Base-by-base conservation (phyloP, 192 early-diverging fungal genomes). In the Coemansia sp. region DNA sequence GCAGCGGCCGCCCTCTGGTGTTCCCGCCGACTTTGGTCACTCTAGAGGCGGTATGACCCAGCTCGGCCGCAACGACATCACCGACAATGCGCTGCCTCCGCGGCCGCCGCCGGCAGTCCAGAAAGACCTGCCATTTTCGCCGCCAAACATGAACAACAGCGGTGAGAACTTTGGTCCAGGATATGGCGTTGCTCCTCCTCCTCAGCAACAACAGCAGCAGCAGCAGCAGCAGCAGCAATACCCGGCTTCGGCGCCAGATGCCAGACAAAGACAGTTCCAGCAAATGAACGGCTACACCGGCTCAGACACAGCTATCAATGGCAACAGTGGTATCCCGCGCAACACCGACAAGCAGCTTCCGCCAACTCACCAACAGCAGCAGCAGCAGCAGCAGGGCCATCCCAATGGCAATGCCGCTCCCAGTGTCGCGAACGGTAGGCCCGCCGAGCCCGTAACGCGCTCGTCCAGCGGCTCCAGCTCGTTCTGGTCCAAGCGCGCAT, bases 11-110 rank as follows among this genome's bases (percentile, higher is more conserved):
- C 71, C 74, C n/a, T 77, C 74, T 8, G 75, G 71, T 3, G 72
- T 82, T 58, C 79, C 79, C 0, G 79, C 69, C 15, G 70, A 71
- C 74, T 76, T 76, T 76, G 75, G 74, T 4, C 74, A 76, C 39
- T 58, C 61, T 3, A 64, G 75, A 11, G 75, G 74, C 28, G 75
- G 79, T 8, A 60, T 82, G 68, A 66, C 20, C 12, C 71, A 70
- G 7, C 61, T 74, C 51, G 59, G 65, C 28, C 74, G 68, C 64
- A 71, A 69, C 35, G 79, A 73, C n/a, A 33, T 70, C 12, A 15
- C 35, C n/a, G 71, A 51, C 3, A 58, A 48, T 33, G 67, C 56
- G 6, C 56, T 52, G 4, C 68, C 28, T 33, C 55, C 37, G 54
- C 66, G 11, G 34, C 64, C 69, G 33, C 65, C 55, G 37, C 54